A percentile compares a stretch with the other conserved stretches of the same genome.
Conservation (phyloP, 768 basidiomycete genomes). For the Pisolithus orientalis region DNA sequence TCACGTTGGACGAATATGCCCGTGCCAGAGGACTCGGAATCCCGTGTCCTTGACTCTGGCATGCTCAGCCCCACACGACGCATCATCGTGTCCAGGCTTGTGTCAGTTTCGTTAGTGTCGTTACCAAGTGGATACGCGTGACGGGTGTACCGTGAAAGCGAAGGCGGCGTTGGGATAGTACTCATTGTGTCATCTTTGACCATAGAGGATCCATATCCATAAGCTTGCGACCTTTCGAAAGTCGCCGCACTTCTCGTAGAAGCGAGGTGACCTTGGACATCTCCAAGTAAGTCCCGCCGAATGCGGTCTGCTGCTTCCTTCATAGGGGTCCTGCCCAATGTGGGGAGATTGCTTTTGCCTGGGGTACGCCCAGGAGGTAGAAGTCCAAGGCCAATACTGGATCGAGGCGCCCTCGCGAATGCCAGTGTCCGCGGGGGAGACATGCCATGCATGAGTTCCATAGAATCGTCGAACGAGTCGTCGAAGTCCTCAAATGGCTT, state of each 20-base stretch:
- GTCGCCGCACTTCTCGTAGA: slow-evolving; percentile 9
- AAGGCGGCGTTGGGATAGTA: slow-evolving; percentile 64
- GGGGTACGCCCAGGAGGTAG: slow-evolving; percentile 56
- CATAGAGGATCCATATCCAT: slow-evolving; percentile 15
- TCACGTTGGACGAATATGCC: slow-evolving; percentile 6
- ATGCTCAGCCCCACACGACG: slow-evolving; percentile 48
- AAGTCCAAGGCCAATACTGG: slow-evolving; percentile 26
- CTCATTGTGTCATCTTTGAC: slow-evolving; percentile 56
- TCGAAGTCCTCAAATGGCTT: slow-evolving; percentile 28
- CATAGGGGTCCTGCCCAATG: slow-evolving; percentile 58
- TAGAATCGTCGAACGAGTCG: slow-evolving; percentile 33
- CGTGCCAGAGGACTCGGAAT: slow-evolving; percentile 9
- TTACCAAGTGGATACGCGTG: slow-evolving; percentile 29
- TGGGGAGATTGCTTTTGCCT: slow-evolving; percentile 41
- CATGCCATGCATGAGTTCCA: slow-evolving; percentile 37
- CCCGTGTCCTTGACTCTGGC: slow-evolving; percentile 26
- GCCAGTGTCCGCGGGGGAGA: slow-evolving; percentile 51
- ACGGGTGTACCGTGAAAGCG: slow-evolving; percentile 59
- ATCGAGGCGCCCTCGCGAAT: slow-evolving; percentile 37
- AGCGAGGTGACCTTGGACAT: slow-evolving; percentile 36
- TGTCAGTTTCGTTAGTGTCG: slow-evolving; percentile 45
- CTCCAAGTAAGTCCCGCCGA: slow-evolving; percentile 54
- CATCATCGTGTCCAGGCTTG: slow-evolving; percentile 68
- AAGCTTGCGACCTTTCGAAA: slow-evolving; percentile 23
- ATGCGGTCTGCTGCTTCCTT: slow-evolving; percentile 70